Evolutionary conservation across 2,329 filamentous ascomycete genomes (phyloP).

Genomic region (Helminthosporium solani): DNA sequence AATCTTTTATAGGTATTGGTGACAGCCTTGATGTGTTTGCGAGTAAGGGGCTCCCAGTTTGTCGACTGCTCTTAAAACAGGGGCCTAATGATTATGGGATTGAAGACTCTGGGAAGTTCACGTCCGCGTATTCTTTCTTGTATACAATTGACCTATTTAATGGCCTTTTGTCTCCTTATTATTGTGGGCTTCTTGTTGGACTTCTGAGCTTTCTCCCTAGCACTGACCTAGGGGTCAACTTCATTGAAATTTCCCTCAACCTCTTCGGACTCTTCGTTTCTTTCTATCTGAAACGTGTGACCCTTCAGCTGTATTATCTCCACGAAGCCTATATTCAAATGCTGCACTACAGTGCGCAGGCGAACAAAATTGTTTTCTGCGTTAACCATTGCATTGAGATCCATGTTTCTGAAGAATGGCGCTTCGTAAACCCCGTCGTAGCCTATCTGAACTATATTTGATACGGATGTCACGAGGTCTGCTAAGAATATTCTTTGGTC

Average conservation of each 20-base stretch:
- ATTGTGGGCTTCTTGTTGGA: slow-evolving; percentile 17
- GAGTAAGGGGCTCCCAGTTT: slow-evolving; percentile 53
- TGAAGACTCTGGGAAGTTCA: slow-evolving; percentile 63
- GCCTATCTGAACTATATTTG: too few relatives aligned
- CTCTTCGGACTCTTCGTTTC: slow-evolving; percentile 13
- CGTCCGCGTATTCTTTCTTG: slow-evolving; percentile 50
- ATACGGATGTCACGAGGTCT: too few relatives aligned
- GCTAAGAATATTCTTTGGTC: too few relatives aligned
- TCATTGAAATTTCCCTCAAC: too few relatives aligned
- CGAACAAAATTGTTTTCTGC: slow-evolving; percentile 43
- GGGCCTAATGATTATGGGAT: slow-evolving; percentile 59
- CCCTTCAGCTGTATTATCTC: slow-evolving; percentile 47
- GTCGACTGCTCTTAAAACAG: slow-evolving; percentile 61
- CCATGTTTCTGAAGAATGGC: slow-evolving; percentile 50
- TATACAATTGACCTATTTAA: slow-evolving; percentile 44
- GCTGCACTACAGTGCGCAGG: slow-evolving; percentile 57
- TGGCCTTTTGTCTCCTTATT: slow-evolving; percentile 40
- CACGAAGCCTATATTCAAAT: slow-evolving; percentile 52
- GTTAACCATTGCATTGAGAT: slow-evolving; percentile 19
- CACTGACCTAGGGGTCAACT: too few relatives aligned
- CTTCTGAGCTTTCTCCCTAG: neutral
- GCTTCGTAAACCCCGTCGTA: too few relatives aligned
- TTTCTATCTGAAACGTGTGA: slow-evolving; percentile 30
- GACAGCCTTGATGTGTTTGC: slow-evolving; percentile 41
- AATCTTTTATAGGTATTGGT: slow-evolving; percentile 37